These are phyloP conservation scores for Maudiozyma humilis DNA, from an alignment of 1,139 yeast genomes.

Conservation along the genomic window DNA sequence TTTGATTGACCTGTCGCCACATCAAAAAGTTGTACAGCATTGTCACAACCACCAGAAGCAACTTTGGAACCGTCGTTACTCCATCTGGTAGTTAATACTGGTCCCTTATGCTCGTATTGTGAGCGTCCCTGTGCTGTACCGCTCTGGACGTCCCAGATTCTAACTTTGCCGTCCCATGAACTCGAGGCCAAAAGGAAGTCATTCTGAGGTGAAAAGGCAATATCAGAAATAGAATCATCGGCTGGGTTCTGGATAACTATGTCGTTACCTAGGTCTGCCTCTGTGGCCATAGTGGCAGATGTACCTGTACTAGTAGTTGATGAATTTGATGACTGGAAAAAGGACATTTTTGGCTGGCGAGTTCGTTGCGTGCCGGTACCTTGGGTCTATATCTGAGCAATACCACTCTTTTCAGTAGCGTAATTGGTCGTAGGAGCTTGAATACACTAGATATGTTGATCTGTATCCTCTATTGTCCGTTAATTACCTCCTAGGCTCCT, in stretches of 20 bases:
- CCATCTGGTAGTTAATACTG: slow-evolving; percentile 80
- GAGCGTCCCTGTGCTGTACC: slow-evolving; percentile 75
- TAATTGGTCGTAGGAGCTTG: too few relatives aligned
- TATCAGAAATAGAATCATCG: slow-evolving; percentile 82
- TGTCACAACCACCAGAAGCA: slow-evolving; percentile 89
- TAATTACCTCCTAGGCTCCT: too few relatives aligned
- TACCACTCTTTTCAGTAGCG: too few relatives aligned
- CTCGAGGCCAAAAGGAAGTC: slow-evolving; percentile 69
- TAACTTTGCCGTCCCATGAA: slow-evolving; percentile 92
- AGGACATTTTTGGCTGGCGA: slow-evolving; percentile 23
- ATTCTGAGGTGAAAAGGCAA: slow-evolving; percentile 87
- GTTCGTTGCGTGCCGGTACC: too few relatives aligned
- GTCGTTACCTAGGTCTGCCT: slow-evolving; percentile 68
- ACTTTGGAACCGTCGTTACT: slow-evolving; percentile 80
- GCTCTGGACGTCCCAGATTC: slow-evolving; percentile 79
- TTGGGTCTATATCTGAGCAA: too few relatives aligned
- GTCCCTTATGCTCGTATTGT: slow-evolving; percentile 80
- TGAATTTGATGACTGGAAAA: slow-evolving; percentile 15
- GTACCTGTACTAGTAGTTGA: slow-evolving; percentile 16
- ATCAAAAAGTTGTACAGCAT: slow-evolving; percentile 78
- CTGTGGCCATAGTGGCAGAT: slow-evolving; percentile 43
- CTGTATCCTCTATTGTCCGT: too few relatives aligned
- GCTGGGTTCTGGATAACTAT: slow-evolving; percentile 77
- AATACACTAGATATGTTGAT: too few relatives aligned
- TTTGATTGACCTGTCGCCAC: slow-evolving; percentile 71